phyloP scores from a whole-genome alignment of 345 rosid species.

The Tarenaya hassleriana region DNA sequence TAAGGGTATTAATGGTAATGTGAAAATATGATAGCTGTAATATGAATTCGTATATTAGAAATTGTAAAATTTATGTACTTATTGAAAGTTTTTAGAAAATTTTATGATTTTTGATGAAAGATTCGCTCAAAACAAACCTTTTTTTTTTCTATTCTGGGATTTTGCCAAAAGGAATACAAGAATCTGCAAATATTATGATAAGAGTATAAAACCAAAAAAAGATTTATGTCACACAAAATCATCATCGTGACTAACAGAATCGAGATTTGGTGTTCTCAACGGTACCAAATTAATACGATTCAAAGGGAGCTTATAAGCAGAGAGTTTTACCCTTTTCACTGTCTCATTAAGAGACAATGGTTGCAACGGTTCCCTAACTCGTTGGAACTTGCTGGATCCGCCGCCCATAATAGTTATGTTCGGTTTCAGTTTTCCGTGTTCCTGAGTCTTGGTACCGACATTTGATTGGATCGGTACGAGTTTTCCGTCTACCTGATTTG shows the following conservation, averaged over 20 bases:
- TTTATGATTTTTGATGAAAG: too few relatives aligned
- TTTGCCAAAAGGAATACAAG: too few relatives aligned
- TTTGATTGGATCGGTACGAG: conserved; percentile 72
- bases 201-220: too few relatives aligned
- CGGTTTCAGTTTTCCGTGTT: conserved; percentile 19
- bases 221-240: conserved; percentile 38
- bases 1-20: too few relatives aligned
- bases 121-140: too few relatives aligned
- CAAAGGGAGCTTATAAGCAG: conserved; percentile 30
- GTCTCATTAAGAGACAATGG: conserved; percentile 25
- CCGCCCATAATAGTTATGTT: conserved; percentile 27
- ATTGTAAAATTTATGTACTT: too few relatives aligned
- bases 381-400: conserved; percentile 31
- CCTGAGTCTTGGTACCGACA: conserved; percentile 29
- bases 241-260: conserved; percentile 33
- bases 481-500: conserved; percentile 92
- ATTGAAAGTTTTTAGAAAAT: too few relatives aligned
- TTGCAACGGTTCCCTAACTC: conserved; percentile 32
- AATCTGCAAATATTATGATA: too few relatives aligned
- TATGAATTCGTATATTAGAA: too few relatives aligned
- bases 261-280: conserved; percentile 33
- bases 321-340: conserved; percentile 18
- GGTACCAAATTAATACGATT: conserved; percentile 31
- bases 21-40: too few relatives aligned
- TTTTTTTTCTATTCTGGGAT: too few relatives aligned